Base-by-base conservation (phyloP, 306 rosid species). In the Cucumis cinereus region DNA sequence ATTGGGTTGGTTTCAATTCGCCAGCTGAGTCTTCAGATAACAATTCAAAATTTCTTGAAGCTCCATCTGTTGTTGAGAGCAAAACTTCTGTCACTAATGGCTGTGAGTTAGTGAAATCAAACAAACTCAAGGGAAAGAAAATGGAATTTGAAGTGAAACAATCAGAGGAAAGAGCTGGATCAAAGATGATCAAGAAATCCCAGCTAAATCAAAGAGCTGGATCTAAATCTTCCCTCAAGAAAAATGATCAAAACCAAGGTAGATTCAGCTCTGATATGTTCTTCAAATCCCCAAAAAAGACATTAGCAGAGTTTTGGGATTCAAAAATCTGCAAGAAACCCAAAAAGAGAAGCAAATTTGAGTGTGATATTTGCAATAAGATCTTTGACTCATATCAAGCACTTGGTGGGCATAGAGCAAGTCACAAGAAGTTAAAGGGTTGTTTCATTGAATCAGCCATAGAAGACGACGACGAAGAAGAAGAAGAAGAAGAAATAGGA, bases 1-100 rank as follows among this genome's bases (percentile, higher is more conserved):
- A 81, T 55, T 85, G 93, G 90, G 86, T 82, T 67, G 85, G 84
- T 52, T 50, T 81, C 57, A 82, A 88, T 76, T 84, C 82, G 50
- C 75, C 56, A 50, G 80, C 84, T 40, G 94, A 90, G 19, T 86
- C 93, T 38, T 91, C 97, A 67, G 93, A 93, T 67, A 85, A 84
- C 66, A 82, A 79, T 73, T 93, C 90, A 19, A 84, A 73, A 33
- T 82, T 76, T 73, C 82, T 82, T 0, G 86, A 87, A 77, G 71
- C 84, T 80, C 90, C 81, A 74, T 86, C 92, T 75, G 49, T 41
- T 20, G 53, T 28, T 76, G 40, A 45, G 43, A 55, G 74, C 57
- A 69, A 69, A 69, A 23, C 78, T 15, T 75, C 78, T 56, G 53
- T 40, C 55, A 58, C 69, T 24, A 36, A n/a, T 40, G 53, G 67